phyloP scores from a whole-genome alignment of 441 rosid genomes.

The Erodium trifolium region DNA sequence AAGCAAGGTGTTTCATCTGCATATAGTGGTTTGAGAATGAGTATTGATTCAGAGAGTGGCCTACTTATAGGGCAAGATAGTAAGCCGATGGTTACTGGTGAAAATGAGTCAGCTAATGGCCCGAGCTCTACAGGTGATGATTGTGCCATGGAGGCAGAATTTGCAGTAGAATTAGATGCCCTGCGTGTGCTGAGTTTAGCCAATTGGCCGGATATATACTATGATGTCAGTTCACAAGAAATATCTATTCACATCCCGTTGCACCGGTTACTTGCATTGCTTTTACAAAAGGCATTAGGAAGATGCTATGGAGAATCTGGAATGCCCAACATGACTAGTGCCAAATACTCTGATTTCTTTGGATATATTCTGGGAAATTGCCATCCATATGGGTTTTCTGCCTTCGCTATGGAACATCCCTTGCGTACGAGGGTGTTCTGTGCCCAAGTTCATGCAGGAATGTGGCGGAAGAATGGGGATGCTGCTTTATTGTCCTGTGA shows the following conservation, averaged over 20 bases:
- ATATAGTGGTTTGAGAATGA: constrained; percentile 25
- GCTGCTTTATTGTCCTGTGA: constrained; percentile 62
- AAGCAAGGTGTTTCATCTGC: constrained; percentile 29
- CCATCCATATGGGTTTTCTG: constrained; percentile 79
- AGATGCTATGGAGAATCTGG: constrained; percentile 57
- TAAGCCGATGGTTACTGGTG: constrained; percentile 26
- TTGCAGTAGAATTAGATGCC: constrained; percentile 28
- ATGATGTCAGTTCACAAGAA: constrained; percentile 80
- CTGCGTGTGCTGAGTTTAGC: constrained; percentile 40
- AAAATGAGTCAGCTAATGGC: constrained; percentile 24
- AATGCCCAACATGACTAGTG: constrained; percentile 20
- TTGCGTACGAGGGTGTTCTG: constrained; percentile 85
- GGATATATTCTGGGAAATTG: constrained; percentile 48
- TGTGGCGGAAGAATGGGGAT: constrained; percentile 98
- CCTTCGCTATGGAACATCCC: constrained; percentile 87
- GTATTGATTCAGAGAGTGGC: constrained; percentile 36
- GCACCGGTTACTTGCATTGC: constrained; percentile 78
- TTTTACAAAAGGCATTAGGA: constrained; percentile 63
- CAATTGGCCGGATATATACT: constrained; percentile 63
- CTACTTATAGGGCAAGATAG: constrained; percentile 26
- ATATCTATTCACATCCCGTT: constrained; percentile 82
- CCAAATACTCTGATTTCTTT: constrained; percentile 50
- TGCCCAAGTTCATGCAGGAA: constrained; percentile 87
- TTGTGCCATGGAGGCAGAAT: constrained; percentile 33
- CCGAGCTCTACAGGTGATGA: constrained; percentile 30